A percentile compares a stretch with the other conserved stretches of the same genome.
Evolutionary conservation across 768 basidiomycete genomes (phyloP).

Genomic region (Pluteus cervinus): DNA sequence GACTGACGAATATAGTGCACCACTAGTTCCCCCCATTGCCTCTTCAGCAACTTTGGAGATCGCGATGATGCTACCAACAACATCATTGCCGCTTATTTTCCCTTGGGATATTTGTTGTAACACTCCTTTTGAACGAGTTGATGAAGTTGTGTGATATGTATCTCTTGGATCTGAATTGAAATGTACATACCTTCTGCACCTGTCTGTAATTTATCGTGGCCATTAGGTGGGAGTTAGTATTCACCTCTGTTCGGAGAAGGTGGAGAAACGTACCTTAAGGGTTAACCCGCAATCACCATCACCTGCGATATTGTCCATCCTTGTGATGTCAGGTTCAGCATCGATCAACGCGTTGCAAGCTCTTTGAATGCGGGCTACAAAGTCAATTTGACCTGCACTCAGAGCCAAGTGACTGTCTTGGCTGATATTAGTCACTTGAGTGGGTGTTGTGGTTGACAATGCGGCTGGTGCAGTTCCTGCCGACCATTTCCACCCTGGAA

Average conservation of each 20-base stretch:
- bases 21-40: conserved; percentile 88
- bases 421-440: too few species aligned
- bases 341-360: conserved; percentile 63
- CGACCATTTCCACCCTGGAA: conserved; percentile 86
- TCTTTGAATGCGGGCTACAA: conserved; percentile 46
- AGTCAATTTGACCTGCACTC: conserved; percentile 27
- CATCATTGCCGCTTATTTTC: conserved; percentile 53
- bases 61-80: conserved; percentile 56
- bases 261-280: conserved; percentile 29
- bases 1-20: conserved; percentile 84
- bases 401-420: neutral
- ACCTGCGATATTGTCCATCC: conserved; percentile 87
- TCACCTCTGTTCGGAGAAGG: neutral
- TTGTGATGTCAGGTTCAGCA: conserved; percentile 86
- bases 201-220: conserved; percentile 28
- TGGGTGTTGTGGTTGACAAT: too few species aligned
- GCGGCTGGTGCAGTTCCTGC: conserved; percentile 35
- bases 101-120: conserved; percentile 51
- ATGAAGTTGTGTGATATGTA: neutral
- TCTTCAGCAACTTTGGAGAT: conserved; percentile 77
- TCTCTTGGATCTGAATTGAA: neutral
- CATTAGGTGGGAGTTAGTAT: neutral
- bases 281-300: conserved; percentile 70
- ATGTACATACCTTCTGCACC: conserved; percentile 59
- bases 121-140: conserved; percentile 36